Conservation (phyloP, 169 alveolate species). For the Plasmodium cynomolgi region DNA sequence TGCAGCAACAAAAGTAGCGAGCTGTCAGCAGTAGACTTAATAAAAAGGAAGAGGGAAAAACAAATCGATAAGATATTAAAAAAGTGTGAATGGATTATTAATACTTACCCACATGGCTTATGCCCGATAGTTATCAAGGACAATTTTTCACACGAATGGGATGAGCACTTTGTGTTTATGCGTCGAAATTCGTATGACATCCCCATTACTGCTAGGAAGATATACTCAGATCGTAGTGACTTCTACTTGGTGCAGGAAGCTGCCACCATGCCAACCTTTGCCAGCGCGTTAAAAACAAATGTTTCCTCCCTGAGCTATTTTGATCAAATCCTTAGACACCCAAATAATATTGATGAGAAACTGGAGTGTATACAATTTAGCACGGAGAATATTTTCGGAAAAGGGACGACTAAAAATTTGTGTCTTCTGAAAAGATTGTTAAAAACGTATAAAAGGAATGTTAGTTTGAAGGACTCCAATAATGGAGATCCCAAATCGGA, state of each 20-base stretch:
- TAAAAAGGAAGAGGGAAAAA: conserved; percentile 58
- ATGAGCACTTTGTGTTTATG: conserved; percentile 77
- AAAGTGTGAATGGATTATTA: conserved; percentile 75
- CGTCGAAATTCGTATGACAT: conserved; percentile 69
- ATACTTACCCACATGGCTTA: conserved; percentile 69
- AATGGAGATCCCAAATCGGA: conserved; percentile 30
- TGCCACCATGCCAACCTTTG: conserved; percentile 67
- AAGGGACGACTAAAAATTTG: conserved; percentile 52
- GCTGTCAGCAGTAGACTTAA: conserved; percentile 28
- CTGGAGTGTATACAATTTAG: conserved; percentile 67
- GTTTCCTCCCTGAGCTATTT: conserved; percentile 61
- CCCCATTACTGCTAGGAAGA: conserved; percentile 70
- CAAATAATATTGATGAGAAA: conserved; percentile 50
- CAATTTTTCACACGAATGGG: conserved; percentile 66
- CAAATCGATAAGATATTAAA: conserved; percentile 64
- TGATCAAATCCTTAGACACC: conserved; percentile 47
- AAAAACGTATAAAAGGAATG: conserved; percentile 59
- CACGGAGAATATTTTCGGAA: conserved; percentile 68
- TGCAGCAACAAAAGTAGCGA: conserved; percentile 34
- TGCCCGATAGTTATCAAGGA: conserved; percentile 36
- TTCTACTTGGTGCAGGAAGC: conserved; percentile 58
- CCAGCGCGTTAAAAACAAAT: conserved; percentile 42
- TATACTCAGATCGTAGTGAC: conserved; percentile 70
- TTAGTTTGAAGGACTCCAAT: conserved; percentile 18
- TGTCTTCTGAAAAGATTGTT: conserved; percentile 60